These are phyloP conservation scores for Colletotrichum sp. DNA, from an alignment of 2,329 filamentous ascomycete genomes.

Conservation along the genomic window DNA sequence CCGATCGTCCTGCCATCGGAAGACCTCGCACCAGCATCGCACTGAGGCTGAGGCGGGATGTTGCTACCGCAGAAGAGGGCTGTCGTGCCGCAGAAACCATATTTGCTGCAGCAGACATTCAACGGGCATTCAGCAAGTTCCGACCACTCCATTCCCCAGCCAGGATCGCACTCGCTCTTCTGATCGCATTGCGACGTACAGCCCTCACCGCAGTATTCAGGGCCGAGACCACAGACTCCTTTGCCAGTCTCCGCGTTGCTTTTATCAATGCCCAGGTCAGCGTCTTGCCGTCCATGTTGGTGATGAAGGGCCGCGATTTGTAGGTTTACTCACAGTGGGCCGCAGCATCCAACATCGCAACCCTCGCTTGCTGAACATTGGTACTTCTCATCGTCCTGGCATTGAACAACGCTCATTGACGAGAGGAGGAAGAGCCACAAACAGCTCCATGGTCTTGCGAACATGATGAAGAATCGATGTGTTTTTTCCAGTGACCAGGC, in stretches of 20 bases:
- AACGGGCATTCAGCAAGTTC: constrained; percentile 33
- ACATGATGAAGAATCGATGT: not conserved
- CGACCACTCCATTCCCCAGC: constrained; percentile 31
- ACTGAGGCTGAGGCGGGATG: not conserved
- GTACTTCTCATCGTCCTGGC: not conserved
- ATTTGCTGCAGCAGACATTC: constrained; percentile 33
- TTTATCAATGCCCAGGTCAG: not conserved
- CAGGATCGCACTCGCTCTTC: constrained; percentile 33
- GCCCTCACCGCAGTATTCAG: not conserved
- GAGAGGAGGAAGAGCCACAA: not conserved
- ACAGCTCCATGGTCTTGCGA: not conserved
- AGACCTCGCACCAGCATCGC: not conserved
- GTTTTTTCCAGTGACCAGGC: not conserved
- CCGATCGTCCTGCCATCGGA: constrained; percentile 23
- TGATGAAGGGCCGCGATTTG: not conserved
- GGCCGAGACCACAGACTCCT: not conserved
- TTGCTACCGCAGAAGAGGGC: constrained; percentile 16
- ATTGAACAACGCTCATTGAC: not conserved
- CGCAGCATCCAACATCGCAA: not conserved
- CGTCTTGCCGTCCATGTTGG: not conserved
- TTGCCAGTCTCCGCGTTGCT: not conserved
- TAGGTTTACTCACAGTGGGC: not conserved
- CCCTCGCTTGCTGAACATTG: not conserved
- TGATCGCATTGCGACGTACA: constrained; percentile 29
- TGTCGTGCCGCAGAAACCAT: constrained; percentile 21